Evolutionary conservation across 2,329 filamentous ascomycete species (phyloP), one percentile per base, ranked within the genome.

Genomic region (Aspergillus pseudoterreus): DNA sequence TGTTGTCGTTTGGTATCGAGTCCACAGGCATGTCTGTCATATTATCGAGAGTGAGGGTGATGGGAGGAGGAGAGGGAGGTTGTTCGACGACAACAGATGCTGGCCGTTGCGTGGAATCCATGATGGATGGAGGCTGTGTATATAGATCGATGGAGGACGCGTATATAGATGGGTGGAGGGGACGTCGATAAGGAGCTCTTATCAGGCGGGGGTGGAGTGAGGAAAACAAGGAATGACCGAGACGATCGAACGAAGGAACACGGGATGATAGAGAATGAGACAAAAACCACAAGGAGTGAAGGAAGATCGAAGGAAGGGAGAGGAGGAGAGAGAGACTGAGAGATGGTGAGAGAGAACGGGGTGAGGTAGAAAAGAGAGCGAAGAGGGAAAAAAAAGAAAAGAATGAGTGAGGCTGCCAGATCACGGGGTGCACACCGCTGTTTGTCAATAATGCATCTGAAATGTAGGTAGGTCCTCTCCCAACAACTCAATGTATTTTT

Each of bases 61-160:
- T 41, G 4, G 55, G 45, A 4, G 51, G 54, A 33, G 55, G 45
- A 4, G 51, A 52, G 24, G 55, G 57, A 12, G 51, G 47, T 30
- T 56, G 50, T 32, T 60, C 54, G 39, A 59, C 52, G 32, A 39
- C 51, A 19, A 54, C 51, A 4, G 54, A 43, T 15, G 45, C 46
- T 24, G 55, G 50, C 14, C 49, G 41, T 21, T 36, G 47, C 36
- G 57, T 52, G 27, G 27, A 30, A 49, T 63, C 62, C 61, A 64
- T 63, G 33, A 47, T 24, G 32, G 6, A 19, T 30, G 27, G 27
- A 9, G 27, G 27, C 10, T 30, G 27, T 30, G 27, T 30, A 30
- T 30, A 30, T 9, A 30, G 27, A 30, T 30, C 6, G 27, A 11
- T 30, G 27, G 27, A 30, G 27, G 27, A 11, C 8, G 27, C 11